Conservation (phyloP, 2,329 filamentous ascomycete species). For the Decorospora gaudefroyi region DNA sequence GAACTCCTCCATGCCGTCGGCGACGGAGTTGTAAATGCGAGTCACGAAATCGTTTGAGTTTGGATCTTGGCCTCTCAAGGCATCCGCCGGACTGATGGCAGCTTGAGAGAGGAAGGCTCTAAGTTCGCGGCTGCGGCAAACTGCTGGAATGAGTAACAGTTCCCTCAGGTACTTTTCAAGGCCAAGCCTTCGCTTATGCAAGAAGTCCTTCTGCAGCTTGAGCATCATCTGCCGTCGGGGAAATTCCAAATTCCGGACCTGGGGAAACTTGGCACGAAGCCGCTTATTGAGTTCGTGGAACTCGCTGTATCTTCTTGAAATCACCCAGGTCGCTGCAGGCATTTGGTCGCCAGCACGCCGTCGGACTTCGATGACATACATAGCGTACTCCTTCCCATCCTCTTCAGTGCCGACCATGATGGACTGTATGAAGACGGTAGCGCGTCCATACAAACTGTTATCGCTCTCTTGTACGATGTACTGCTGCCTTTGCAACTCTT, state of each 20-base stretch:
- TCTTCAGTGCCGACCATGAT: constrained; percentile 91
- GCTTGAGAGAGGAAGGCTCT: constrained; percentile 89
- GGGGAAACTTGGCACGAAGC: constrained; percentile 80
- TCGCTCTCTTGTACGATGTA: constrained; percentile 98
- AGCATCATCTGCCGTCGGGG: constrained; percentile 89
- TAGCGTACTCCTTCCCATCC: constrained; percentile 88
- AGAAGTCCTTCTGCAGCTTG: constrained; percentile 94
- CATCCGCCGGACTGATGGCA: constrained; percentile 71
- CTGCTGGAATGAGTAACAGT: constrained; percentile 83
- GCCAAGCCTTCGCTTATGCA: constrained; percentile 82
- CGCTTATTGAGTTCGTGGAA: constrained; percentile 95
- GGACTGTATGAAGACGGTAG: constrained; percentile 85
- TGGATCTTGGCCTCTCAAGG: constrained; percentile 64
- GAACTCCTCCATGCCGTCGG: constrained; percentile 97
- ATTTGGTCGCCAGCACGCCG: constrained; percentile 91
- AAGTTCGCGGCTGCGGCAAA: constrained; percentile 90
- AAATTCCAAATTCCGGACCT: constrained; percentile 88
- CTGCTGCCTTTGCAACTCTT: constrained; percentile 94
- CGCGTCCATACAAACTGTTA: constrained; percentile 92
- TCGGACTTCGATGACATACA: constrained; percentile 91
- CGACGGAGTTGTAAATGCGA: constrained; percentile 92
- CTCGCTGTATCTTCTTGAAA: constrained; percentile 93
- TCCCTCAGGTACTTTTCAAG: constrained; percentile 82
- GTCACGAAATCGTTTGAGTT: constrained; percentile 78
- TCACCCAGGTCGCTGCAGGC: constrained; percentile 91